These are phyloP conservation scores for Babesia sp. DNA, from an alignment of 169 alveolate genomes.

Conservation along the genomic window DNA sequence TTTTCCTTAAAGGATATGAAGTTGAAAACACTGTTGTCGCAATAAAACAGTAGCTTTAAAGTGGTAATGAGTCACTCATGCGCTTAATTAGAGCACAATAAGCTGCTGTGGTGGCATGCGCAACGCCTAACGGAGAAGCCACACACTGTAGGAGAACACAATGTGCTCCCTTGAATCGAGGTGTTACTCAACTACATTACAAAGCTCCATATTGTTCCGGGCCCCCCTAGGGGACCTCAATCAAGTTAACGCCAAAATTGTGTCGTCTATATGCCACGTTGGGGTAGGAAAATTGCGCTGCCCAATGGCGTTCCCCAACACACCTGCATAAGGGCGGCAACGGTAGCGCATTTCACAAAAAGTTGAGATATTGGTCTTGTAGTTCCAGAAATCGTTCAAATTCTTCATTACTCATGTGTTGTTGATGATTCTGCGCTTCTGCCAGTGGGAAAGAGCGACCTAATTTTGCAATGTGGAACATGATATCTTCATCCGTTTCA, in stretches of 20 bases:
- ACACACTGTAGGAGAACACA: background rate
- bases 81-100: background rate
- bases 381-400: constrained; percentile 69
- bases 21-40: background rate
- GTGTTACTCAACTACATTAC: background rate
- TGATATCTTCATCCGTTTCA: constrained; percentile 18
- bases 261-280: too few species aligned
- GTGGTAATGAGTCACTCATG: background rate
- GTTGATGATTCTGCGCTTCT: constrained; percentile 63
- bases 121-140: background rate
- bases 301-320: too few species aligned
- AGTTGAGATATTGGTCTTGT: constrained; percentile 62
- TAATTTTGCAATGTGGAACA: constrained; percentile 14
- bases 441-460: constrained; percentile 22
- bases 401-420: constrained; percentile 63
- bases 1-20: background rate
- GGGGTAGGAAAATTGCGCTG: too few species aligned
- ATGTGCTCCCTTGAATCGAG: background rate
- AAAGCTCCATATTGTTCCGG: too few species aligned
- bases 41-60: background rate
- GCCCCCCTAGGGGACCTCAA: too few species aligned
- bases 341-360: constrained; percentile 44
- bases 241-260: too few species aligned
- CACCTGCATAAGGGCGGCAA: too few species aligned
- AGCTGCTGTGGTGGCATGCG: constrained; percentile 22